phyloP scores from a whole-genome alignment of 1,284 basidiomycete species.

The Gymnopus androsaceus region DNA sequence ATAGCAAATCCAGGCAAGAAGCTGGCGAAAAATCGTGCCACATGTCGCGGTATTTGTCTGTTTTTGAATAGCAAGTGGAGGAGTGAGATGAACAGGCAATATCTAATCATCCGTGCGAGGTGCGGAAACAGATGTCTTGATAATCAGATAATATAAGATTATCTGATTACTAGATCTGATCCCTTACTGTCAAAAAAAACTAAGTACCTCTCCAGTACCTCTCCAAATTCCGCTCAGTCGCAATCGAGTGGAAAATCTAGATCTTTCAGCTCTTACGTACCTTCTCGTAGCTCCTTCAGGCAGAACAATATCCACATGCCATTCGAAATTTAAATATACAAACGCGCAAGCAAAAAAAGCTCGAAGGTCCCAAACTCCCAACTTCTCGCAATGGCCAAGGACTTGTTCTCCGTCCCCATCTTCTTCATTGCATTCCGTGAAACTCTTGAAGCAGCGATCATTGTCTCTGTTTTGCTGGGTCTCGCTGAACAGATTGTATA shows the following conservation, averaged over 20 bases:
- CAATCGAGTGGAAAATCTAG: not conserved
- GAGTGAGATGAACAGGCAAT: too few species aligned
- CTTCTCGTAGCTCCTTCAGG: not conserved
- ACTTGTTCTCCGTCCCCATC: slow-evolving; percentile 78
- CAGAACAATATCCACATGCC: not conserved
- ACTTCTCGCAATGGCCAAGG: slow-evolving; percentile 50
- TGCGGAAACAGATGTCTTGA: too few species aligned
- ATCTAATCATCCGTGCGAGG: too few species aligned
- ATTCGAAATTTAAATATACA: not conserved
- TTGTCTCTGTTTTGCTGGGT: slow-evolving; percentile 84
- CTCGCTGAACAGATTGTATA: slow-evolving; percentile 80
- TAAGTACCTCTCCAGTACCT: too few species aligned
- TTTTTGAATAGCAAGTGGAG: too few species aligned
- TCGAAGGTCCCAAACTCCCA: too few species aligned
- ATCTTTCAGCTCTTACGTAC: not conserved
- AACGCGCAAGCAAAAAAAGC: too few species aligned
- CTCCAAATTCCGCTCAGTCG: too few species aligned
- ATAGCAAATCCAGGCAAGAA: not conserved
- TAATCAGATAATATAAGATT: too few species aligned
- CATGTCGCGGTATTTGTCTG: not conserved
- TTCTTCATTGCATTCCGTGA: slow-evolving; percentile 92
- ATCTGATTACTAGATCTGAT: too few species aligned
- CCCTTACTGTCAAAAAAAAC: too few species aligned
- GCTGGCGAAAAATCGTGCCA: not conserved
- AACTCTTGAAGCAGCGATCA: slow-evolving; percentile 86